These are phyloP conservation scores for Poa pratensis DNA, from an alignment of 176 grass and related monocot species.

Conservation along the genomic window DNA sequence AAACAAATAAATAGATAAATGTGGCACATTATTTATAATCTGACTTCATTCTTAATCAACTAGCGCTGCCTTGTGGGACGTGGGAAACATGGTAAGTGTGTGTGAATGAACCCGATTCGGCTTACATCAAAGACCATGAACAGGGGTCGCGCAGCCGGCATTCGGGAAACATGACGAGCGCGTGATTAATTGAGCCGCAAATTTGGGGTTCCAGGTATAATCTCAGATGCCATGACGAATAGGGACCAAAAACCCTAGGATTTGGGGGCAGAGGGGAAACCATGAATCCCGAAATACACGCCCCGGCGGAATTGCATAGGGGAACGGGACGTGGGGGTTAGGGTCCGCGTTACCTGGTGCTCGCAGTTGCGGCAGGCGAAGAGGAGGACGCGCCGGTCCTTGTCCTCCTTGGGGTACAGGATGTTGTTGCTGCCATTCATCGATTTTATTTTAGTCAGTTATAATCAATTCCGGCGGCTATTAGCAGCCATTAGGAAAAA, in stretches of 20 bases:
- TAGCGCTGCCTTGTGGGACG: not conserved
- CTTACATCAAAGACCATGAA: not conserved
- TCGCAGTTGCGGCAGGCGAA: conserved; percentile 76
- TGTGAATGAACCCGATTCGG: not conserved
- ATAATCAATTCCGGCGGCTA: not conserved
- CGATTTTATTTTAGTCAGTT: not conserved
- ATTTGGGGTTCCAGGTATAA: not conserved
- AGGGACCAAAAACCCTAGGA: conserved; percentile 9
- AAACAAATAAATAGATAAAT: not conserved
- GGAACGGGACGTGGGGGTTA: too few species aligned
- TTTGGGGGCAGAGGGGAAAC: not conserved
- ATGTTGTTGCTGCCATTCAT: conserved; percentile 68
- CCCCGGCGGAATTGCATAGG: too few species aligned
- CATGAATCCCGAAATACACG: too few species aligned
- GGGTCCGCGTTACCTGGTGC: conserved; percentile 46
- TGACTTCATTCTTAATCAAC: not conserved
- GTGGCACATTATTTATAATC: not conserved
- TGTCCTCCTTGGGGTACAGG: conserved; percentile 70
- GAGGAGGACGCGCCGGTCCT: conserved; percentile 46
- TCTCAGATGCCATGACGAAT: not conserved
- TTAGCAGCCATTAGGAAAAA: not conserved
- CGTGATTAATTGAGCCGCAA: not conserved
- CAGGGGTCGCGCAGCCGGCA: not conserved
- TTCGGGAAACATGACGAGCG: not conserved
- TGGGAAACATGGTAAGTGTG: not conserved